phyloP scores from a whole-genome alignment of 805 yeast genomes.

The Lipomyces orientalis region DNA sequence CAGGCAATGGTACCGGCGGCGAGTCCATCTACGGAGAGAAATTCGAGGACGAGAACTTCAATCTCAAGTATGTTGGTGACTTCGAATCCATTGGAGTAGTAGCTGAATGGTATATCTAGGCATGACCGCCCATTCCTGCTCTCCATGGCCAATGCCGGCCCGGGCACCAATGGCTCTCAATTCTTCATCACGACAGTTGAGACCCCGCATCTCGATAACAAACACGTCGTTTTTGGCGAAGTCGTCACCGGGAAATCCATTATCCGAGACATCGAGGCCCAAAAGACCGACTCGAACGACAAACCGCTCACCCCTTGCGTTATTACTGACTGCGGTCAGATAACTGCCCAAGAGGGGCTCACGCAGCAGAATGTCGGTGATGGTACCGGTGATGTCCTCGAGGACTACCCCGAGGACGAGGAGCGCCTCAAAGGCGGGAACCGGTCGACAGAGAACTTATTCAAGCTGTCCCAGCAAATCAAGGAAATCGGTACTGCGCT shows the following conservation, averaged over 20 bases:
- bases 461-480: conserved; percentile 66
- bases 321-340: conserved; percentile 76
- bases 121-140: conserved; percentile 87
- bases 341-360: conserved; percentile 60
- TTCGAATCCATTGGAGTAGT: neutral
- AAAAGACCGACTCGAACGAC: conserved; percentile 68
- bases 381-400: conserved; percentile 83
- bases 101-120: conserved; percentile 47
- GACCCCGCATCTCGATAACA: conserved; percentile 93
- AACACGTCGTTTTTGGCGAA: conserved; percentile 95
- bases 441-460: conserved; percentile 64
- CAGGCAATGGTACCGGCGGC: conserved; percentile 65
- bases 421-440: conserved; percentile 59
- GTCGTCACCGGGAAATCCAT: conserved; percentile 54
- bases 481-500: conserved; percentile 81
- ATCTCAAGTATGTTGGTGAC: conserved; percentile 18
- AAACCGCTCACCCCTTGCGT: conserved; percentile 73
- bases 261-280: conserved; percentile 70
- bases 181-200: conserved; percentile 91
- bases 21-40: conserved; percentile 83
- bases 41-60: conserved; percentile 89
- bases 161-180: conserved; percentile 94
- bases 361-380: conserved; percentile 53
- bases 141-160: conserved; percentile 97
- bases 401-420: conserved; percentile 75